A percentile compares a stretch with the other conserved stretches of the same genome.
Evolutionary conservation across 164 flowering plant species (phyloP).

Genomic region (Stephania cephalantha): DNA sequence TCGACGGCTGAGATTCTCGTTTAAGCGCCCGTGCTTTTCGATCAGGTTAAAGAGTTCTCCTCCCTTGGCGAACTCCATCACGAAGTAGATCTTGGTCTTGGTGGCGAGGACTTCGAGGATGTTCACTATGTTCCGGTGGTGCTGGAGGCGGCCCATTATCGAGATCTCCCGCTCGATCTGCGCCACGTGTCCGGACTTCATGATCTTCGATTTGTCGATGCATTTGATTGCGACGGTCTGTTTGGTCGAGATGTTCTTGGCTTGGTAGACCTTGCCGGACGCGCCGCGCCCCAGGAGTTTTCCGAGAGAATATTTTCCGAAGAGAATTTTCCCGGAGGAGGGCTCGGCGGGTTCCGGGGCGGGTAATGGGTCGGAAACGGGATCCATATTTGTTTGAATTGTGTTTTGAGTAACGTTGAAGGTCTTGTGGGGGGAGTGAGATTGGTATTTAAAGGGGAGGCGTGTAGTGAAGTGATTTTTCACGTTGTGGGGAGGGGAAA

Average conservation of each 20-base stretch:
- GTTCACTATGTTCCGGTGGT: constrained; percentile 50
- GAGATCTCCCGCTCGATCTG: constrained; percentile 51
- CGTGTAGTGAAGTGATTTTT: no score
- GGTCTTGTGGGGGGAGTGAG: no score
- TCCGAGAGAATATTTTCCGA: constrained; percentile 56
- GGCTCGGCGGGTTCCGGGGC: neutral
- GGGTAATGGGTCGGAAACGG: neutral
- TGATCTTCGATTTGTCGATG: constrained; percentile 45
- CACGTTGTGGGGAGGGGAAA: no score
- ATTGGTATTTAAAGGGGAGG: no score
- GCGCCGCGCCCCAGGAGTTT: constrained; percentile 62
- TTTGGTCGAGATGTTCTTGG: constrained; percentile 35
- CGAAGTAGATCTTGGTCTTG: constrained; percentile 58
- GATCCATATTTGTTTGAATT: neutral
- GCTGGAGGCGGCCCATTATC: constrained; percentile 57
- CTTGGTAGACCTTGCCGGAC: constrained; percentile 74
- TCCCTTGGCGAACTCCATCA: constrained; percentile 67
- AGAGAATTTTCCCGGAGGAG: neutral
- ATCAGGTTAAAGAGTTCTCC: constrained; percentile 62
- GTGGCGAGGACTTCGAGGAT: constrained; percentile 67
- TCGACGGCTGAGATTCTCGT: constrained; percentile 28
- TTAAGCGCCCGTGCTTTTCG: constrained; percentile 42
- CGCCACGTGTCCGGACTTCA: constrained; percentile 24
- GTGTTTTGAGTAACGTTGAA: no score
- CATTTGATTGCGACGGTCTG: constrained; percentile 67